Evolutionary conservation across 2,329 filamentous ascomycete species (phyloP).

Genomic region (Trichophyton rubrum): DNA sequence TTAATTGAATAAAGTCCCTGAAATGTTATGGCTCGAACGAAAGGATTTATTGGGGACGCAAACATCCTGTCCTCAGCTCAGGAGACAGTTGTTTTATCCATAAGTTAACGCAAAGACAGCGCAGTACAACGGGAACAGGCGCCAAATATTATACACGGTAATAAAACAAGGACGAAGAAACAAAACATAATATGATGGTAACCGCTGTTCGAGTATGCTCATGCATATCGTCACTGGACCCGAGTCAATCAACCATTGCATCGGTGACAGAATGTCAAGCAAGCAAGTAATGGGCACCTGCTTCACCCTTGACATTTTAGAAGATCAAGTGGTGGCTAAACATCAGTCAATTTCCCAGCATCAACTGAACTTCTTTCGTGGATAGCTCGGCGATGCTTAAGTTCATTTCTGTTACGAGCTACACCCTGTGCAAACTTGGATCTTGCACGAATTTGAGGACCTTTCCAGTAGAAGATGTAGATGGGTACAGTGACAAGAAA

Average conservation of each 20-base stretch:
- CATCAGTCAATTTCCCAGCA: conserved; percentile 1
- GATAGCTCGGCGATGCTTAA: conserved; percentile 6
- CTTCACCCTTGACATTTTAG: not conserved
- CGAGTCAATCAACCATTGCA: not conserved
- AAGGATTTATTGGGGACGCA: not conserved
- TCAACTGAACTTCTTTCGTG: conserved; percentile 7
- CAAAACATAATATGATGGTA: not conserved
- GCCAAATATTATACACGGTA: conserved; percentile 1
- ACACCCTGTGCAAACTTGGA: conserved; percentile 54
- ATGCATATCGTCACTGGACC: conserved; percentile 4
- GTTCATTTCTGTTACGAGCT: conserved; percentile 30
- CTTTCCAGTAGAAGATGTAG: conserved; percentile 54
- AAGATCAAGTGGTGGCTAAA: not conserved
- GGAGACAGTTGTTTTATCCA: not conserved
- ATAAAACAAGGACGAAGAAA: not conserved
- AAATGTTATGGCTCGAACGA: not conserved
- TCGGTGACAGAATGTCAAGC: not conserved
- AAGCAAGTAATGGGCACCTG: not conserved
- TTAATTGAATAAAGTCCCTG: not conserved
- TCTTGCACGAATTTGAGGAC: conserved; percentile 43
- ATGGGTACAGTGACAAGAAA: conserved; percentile 50
- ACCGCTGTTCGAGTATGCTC: conserved; percentile 6
- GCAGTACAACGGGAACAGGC: not conserved
- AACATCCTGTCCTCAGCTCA: not conserved
- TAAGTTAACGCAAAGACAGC: not conserved